These are phyloP conservation scores for Populus deltoides DNA, from an alignment of 345 rosid genomes.

Conservation along the genomic window DNA sequence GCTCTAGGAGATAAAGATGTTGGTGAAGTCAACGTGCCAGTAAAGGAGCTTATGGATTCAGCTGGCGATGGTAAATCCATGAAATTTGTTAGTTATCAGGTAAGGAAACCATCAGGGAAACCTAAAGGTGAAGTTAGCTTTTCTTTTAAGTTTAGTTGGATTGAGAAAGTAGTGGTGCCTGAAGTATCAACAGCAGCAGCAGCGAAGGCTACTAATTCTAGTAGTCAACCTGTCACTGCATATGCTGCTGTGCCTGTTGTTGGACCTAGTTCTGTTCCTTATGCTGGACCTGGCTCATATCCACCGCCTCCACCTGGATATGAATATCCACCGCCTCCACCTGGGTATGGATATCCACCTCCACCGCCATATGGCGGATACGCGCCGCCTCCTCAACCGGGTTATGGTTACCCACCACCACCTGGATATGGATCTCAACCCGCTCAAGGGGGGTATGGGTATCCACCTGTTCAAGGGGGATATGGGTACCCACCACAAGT, in stretches of 20 bases:
- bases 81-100: conserved; percentile 60
- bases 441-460: conserved; percentile 26
- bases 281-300: conserved; percentile 9
- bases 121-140: conserved; percentile 64
- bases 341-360: conserved; percentile 27
- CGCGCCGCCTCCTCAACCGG: conserved; percentile 28
- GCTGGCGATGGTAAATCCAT: conserved; percentile 25
- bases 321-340: conserved; percentile 25
- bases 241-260: conserved; percentile 11
- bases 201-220: background rate
- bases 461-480: conserved; percentile 28
- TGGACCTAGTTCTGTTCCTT: conserved; percentile 13
- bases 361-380: conserved; percentile 24
- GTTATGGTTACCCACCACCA: no score
- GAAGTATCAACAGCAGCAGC: background rate
- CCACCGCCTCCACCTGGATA: conserved; percentile 22
- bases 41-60: conserved; percentile 54
- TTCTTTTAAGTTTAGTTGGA: conserved; percentile 55
- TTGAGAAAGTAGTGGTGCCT: background rate
- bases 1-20: conserved; percentile 61
- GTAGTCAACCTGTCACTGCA: conserved; percentile 9
- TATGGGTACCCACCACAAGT: conserved; percentile 20
- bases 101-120: conserved; percentile 61
- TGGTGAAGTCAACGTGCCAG: conserved; percentile 71
- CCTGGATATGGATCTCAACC: no score